Evolutionary conservation across 192 early-diverging fungal genomes (phyloP).

Genomic region (Haplosporangium gracile): DNA sequence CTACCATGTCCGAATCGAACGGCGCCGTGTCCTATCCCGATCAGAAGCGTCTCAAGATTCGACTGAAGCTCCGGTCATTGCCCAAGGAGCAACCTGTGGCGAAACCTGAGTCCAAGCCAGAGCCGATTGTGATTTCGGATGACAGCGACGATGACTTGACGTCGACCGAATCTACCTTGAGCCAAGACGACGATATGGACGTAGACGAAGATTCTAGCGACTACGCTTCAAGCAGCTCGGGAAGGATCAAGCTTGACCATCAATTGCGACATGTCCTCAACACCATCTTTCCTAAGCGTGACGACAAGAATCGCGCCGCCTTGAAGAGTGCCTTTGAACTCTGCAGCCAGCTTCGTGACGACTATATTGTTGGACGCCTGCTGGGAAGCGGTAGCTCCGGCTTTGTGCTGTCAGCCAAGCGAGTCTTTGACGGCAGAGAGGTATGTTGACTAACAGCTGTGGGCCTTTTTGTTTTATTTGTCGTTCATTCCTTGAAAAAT

Average conservation of each 20-base stretch:
- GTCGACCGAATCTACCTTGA: neutral
- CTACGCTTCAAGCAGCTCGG: neutral
- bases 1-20: neutral
- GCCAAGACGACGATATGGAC: neutral
- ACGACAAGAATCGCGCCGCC: neutral
- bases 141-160: slow-evolving; percentile 3
- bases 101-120: neutral
- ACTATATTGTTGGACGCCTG: slow-evolving; percentile 17
- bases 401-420: slow-evolving; percentile 22
- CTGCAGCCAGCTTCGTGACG: neutral
- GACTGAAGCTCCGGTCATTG: neutral
- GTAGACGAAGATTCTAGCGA: neutral
- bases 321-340: slow-evolving; percentile 9
- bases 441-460: neutral
- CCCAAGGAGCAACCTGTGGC: neutral
- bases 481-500: neutral
- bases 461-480: neutral
- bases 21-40: neutral
- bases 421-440: slow-evolving; percentile 17
- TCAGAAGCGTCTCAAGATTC: slow-evolving; percentile 1
- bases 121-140: slow-evolving; percentile 25
- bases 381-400: slow-evolving; percentile 28
- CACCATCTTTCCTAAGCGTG: slow-evolving; percentile 18
- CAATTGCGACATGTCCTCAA: slow-evolving; percentile 7
- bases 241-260: neutral